These are phyloP conservation scores for Papiliotrema laurentii DNA, from an alignment of 1,284 basidiomycete species.

Conservation along the genomic window DNA sequence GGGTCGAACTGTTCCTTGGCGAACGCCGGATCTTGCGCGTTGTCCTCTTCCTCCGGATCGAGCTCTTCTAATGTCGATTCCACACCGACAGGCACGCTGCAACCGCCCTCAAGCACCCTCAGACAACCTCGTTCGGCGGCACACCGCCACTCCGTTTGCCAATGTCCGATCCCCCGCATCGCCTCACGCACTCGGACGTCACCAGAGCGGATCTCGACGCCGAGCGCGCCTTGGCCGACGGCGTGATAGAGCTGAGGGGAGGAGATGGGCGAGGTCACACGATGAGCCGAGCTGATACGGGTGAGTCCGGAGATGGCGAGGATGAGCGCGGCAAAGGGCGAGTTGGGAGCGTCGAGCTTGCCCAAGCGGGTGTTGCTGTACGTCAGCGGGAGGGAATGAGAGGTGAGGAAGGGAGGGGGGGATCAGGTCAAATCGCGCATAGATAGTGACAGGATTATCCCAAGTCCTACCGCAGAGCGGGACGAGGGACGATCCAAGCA, in stretches of 20 bases:
- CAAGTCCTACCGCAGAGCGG: too few relatives aligned
- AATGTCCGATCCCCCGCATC: constrained; percentile 66
- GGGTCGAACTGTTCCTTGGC: constrained; percentile 15
- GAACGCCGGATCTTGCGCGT: constrained; percentile 18
- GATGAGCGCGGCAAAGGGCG: constrained; percentile 84
- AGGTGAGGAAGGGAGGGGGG: too few relatives aligned
- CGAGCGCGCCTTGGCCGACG: constrained; percentile 91
- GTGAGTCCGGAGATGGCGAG: constrained; percentile 90
- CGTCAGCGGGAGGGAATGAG: too few relatives aligned
- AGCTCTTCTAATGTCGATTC: constrained; percentile 51
- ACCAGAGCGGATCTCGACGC: constrained; percentile 74
- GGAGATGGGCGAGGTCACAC: constrained; percentile 71
- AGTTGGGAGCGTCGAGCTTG: constrained; percentile 81
- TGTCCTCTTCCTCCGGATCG: constrained; percentile 3
- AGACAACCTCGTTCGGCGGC: constrained; percentile 82
- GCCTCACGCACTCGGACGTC: constrained; percentile 62
- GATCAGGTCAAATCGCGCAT: too few relatives aligned
- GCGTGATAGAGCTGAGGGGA: constrained; percentile 79
- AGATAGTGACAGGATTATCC: too few relatives aligned
- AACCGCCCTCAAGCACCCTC: constrained; percentile 87
- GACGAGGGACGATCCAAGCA: not conserved
- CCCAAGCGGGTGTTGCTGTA: constrained; percentile 67
- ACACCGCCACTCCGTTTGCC: constrained; percentile 68
- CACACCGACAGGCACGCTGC: constrained; percentile 94
- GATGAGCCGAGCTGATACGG: constrained; percentile 70